phyloP scores from a whole-genome alignment of 805 yeast genomes.

The Saccharomycopsis microspora region DNA sequence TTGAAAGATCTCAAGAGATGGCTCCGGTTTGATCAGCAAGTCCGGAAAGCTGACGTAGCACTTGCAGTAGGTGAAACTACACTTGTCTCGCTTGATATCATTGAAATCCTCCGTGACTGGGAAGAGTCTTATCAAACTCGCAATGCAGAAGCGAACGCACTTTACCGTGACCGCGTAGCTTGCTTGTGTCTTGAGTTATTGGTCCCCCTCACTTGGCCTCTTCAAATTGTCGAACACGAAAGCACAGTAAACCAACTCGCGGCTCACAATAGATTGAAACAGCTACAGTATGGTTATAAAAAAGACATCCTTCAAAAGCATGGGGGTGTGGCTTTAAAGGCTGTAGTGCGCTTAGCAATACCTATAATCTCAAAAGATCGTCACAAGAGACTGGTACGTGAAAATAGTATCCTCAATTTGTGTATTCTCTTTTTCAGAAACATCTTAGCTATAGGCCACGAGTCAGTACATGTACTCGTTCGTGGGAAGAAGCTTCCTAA shows the following conservation, averaged over 20 bases:
- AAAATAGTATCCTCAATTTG: conserved; percentile 59
- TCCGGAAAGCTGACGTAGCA: conserved; percentile 68
- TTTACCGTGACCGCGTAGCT: conserved; percentile 49
- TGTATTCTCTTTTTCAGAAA: conserved; percentile 70
- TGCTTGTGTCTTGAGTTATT: conserved; percentile 66
- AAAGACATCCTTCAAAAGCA: conserved; percentile 46
- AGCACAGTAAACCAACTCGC: conserved; percentile 46
- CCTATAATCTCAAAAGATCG: conserved; percentile 43
- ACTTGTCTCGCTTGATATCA: conserved; percentile 59
- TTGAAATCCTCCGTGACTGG: conserved; percentile 69
- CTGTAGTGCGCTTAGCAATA: conserved; percentile 57
- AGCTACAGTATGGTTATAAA: conserved; percentile 63
- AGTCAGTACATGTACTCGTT: conserved; percentile 22
- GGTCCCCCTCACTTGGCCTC: conserved; percentile 81
- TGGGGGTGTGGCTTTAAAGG: conserved; percentile 52
- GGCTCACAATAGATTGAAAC: conserved; percentile 48
- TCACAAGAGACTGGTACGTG: conserved; percentile 53
- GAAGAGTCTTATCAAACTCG: conserved; percentile 28
- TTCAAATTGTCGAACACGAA: conserved; percentile 47
- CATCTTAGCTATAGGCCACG: conserved; percentile 66
- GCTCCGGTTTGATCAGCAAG: conserved; percentile 72
- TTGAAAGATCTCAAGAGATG: conserved; percentile 80
- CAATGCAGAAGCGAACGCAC: conserved; percentile 23
- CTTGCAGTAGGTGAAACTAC: conserved; percentile 77
- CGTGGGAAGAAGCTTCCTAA: conserved; percentile 25